A percentile compares a stretch with the other conserved stretches of the same genome.
phyloP scores from a whole-genome alignment of 2,329 filamentous ascomycete species.

The Stagonosporopsis rhizophila region DNA sequence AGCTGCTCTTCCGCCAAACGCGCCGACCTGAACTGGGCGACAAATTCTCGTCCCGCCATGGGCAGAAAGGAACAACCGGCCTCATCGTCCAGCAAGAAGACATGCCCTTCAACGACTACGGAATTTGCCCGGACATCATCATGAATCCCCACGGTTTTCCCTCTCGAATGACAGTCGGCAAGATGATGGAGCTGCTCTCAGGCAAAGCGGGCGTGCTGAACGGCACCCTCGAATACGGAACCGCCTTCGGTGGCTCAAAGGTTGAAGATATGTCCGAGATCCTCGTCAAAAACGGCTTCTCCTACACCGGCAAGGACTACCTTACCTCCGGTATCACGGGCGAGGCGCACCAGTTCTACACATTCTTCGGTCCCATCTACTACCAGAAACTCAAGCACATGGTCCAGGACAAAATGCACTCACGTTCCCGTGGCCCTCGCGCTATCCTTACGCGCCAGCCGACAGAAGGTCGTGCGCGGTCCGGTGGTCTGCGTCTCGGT shows the following conservation, averaged over 20 bases:
- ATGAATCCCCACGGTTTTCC: slow-evolving; percentile 99
- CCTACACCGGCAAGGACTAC: slow-evolving; percentile 96
- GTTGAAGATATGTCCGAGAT: slow-evolving; percentile 89
- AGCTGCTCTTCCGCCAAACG: slow-evolving; percentile 95
- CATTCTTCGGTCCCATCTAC: slow-evolving; percentile 98
- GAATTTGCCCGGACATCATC: slow-evolving; percentile 96
- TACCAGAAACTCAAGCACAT: slow-evolving; percentile 99
- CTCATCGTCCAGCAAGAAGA: slow-evolving; percentile 97
- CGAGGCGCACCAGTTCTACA: slow-evolving; percentile 90
- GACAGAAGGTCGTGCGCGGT: slow-evolving; percentile 90
- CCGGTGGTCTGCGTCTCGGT: slow-evolving; percentile 89
- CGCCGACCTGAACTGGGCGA: slow-evolving; percentile 93
- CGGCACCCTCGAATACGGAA: slow-evolving; percentile 89
- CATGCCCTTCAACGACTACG: slow-evolving; percentile 91
- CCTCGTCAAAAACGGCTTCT: slow-evolving; percentile 88
- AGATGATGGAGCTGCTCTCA: slow-evolving; percentile 92
- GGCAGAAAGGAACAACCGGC: slow-evolving; percentile 96
- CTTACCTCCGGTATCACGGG: slow-evolving; percentile 95
- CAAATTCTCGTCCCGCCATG: slow-evolving; percentile 98
- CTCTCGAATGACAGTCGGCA: slow-evolving; percentile 98
- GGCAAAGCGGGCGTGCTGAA: slow-evolving; percentile 91
- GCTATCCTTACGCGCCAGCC: slow-evolving; percentile 94
- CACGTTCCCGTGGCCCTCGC: slow-evolving; percentile 84
- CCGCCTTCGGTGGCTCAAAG: slow-evolving; percentile 80
- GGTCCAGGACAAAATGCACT: slow-evolving; percentile 99